Percentiles rank a stretch among this genome's conserved stretches.
Evolutionary conservation across 1,284 basidiomycete genomes (phyloP).

Genomic region (Heimioporus retisporus): DNA sequence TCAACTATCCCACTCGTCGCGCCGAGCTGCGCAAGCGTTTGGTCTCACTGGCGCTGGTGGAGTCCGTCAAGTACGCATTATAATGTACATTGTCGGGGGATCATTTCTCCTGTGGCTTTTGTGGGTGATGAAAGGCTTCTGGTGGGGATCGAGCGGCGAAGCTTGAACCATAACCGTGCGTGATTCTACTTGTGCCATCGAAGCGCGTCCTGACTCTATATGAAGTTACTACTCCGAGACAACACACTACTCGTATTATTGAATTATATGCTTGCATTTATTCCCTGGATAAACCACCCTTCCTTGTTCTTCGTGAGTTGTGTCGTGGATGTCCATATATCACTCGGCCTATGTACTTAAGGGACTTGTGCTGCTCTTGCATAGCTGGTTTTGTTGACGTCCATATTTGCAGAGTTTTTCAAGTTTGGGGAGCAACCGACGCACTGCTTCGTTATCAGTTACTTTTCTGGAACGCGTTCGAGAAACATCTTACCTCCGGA

Average conservation of each 20-base stretch:
- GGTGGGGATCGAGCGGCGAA: conserved; percentile 35
- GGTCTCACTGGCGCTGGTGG: conserved; percentile 62
- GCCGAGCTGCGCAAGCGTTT: conserved; percentile 75
- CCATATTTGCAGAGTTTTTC: no score
- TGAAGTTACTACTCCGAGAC: conserved; percentile 1
- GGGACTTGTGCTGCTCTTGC: no score
- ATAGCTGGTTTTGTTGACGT: no score
- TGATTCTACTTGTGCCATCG: conserved; percentile 6
- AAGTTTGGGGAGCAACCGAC: no score
- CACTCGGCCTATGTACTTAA: no score
- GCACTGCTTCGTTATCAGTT: no score
- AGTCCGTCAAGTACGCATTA: conserved; percentile 74
- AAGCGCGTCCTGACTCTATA: conserved; percentile 4
- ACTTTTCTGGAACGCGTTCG: no score
- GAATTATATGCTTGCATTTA: conserved; percentile 10
- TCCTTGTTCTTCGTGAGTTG: no score
- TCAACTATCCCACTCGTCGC: conserved; percentile 70
- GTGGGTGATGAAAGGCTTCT: conserved; percentile 45
- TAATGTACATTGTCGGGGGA: conserved; percentile 62
- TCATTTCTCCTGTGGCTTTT: conserved; percentile 56
- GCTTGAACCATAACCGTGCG: conserved; percentile 25
- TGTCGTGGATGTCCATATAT: no score
- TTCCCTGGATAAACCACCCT: background rate
- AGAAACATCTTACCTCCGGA: no score
- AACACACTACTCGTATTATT: conserved; percentile 17